A percentile compares a stretch with the other conserved stretches of the same genome.
These are phyloP conservation scores for Lichtheimia ornata DNA, from an alignment of 371 early-diverging fungal genomes.

Conservation along the genomic window DNA sequence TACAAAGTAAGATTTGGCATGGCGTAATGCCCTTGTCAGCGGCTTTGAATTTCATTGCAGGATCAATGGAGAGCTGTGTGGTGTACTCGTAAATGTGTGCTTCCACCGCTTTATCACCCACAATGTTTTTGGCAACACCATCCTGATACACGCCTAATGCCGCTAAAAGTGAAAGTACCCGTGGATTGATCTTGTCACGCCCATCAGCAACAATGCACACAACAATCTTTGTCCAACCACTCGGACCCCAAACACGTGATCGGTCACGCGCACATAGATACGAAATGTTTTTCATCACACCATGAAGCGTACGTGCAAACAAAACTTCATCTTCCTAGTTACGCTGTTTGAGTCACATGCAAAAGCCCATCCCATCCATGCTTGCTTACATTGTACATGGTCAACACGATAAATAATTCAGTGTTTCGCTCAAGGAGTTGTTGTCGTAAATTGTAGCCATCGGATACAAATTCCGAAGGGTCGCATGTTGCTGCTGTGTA, in stretches of 20 bases:
- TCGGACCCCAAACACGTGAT: slow-evolving; percentile 81
- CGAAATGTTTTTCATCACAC: slow-evolving; percentile 90
- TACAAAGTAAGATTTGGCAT: slow-evolving; percentile 76
- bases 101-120: slow-evolving; percentile 65
- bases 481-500: slow-evolving; percentile 87
- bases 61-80: slow-evolving; percentile 72
- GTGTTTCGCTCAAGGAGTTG: slow-evolving; percentile 72
- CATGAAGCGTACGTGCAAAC: slow-evolving; percentile 88
- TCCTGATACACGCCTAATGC: slow-evolving; percentile 93
- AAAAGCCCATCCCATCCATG: too few species aligned
- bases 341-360: not conserved
- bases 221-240: slow-evolving; percentile 92
- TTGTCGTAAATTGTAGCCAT: slow-evolving; percentile 83
- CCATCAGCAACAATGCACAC: slow-evolving; percentile 90
- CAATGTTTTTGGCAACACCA: slow-evolving; percentile 78
- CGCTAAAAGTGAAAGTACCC: slow-evolving; percentile 79
- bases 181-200: slow-evolving; percentile 74
- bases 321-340: slow-evolving; percentile 84
- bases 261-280: slow-evolving; percentile 82
- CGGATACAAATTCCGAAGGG: slow-evolving; percentile 75
- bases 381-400: slow-evolving; percentile 88
- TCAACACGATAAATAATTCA: slow-evolving; percentile 88
- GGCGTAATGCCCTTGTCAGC: slow-evolving; percentile 73
- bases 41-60: slow-evolving; percentile 61
- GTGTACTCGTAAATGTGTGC: slow-evolving; percentile 94